Evolutionary conservation across 1,284 basidiomycete species (phyloP), one percentile per base, ranked within the genome.

Genomic region (Laetiporus sulphureus): DNA sequence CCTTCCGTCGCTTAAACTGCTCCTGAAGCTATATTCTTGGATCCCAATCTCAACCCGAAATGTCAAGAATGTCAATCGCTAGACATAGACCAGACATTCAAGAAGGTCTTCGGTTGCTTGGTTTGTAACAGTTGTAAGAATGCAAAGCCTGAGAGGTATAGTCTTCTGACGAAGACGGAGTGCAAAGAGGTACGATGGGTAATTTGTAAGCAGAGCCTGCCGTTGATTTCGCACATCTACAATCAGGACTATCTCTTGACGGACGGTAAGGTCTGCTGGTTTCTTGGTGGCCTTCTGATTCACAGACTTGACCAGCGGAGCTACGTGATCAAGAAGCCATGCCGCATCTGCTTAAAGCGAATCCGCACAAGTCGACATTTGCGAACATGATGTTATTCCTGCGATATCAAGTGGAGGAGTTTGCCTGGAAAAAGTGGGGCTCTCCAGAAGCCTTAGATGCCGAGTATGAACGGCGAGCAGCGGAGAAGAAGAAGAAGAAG

Each of bases 331-430:
- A 87, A 52, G 92, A 97, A 53, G 67, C 89, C 16, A 75, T 99
- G 48, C 95, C 94, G 0, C 96, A 99, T 63, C 71, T 98, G 15
- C 73, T 99, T 38, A 93, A 94, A 59, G 88, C 92, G 3, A 99
- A 99, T 59, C 96, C 96, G 2, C 94, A 99, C 68, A 90, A 91
- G 50, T 90, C 92, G 18, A 96, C 92, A 0, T 99, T 92, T 60
- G 88, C 87, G 36, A 99, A 99, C 68, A 99, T 99, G 96, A 99
- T 99, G 96, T 75, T 99, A 19, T 99, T 92, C 65, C 73, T 98
- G 5, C 82, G 96, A 19, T 84, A 72, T 54, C 94, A 97, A 64
- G 93, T 99, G 3, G 96, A 99, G 62, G 85, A 84, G 20, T 98
- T 95, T 60, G 95, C 96, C 2, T 98, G 91, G 82, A 83, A 87